Evolutionary conservation across 208 protist genomes (phyloP), one percentile per base, ranked within the genome.

Genomic region (Wallacemonas collosoma): DNA sequence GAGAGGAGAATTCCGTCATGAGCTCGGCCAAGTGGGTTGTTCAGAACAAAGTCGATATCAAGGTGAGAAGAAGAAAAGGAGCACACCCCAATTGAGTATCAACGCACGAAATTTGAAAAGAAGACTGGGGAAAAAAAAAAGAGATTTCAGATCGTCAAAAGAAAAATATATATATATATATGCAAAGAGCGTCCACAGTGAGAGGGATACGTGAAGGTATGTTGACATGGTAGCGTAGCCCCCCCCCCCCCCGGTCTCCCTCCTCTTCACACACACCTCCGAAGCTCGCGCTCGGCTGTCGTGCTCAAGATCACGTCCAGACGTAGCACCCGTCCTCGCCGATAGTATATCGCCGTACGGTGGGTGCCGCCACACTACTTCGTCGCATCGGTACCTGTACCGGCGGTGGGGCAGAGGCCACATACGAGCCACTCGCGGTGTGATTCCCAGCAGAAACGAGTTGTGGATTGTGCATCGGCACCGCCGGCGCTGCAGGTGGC

Each of bases 271-370:
- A 26, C 26, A 26, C 26, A 26, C 26, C 26, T 26, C 26, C 26
- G 26, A 26, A 26, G 26, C 26, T 26, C 26, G 26, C 26, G 26
- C 26, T 26, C 26, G 26, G 26, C 26, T 26, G 26, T 0, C 26
- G 26, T 26, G 26, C 26, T 53, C 48, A 53, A 53, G 77, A 65
- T 83, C 86, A 91, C 53, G 86, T 81, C 86, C 86, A 91, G 7
- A 84, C 77, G 71, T 82, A 88, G 65, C 60, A 64, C 2, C 83
- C 79, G 26, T 76, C 76, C 15, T 82, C 80, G 9, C 54, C 54
- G 15, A 58, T 1, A 0, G 54, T 58, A 17, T 58, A 58, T 7
- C 17, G 54, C 35, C 54, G 54, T 8, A 17, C 35, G 6, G 54
- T 11, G 6, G 44, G 67, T 9, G 2, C 6, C 5, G 48, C 57